Evolutionary conservation across 352 stramenopile genomes (phyloP), one percentile per base, ranked within the genome.

Genomic region (Globisporangium perplexum): DNA sequence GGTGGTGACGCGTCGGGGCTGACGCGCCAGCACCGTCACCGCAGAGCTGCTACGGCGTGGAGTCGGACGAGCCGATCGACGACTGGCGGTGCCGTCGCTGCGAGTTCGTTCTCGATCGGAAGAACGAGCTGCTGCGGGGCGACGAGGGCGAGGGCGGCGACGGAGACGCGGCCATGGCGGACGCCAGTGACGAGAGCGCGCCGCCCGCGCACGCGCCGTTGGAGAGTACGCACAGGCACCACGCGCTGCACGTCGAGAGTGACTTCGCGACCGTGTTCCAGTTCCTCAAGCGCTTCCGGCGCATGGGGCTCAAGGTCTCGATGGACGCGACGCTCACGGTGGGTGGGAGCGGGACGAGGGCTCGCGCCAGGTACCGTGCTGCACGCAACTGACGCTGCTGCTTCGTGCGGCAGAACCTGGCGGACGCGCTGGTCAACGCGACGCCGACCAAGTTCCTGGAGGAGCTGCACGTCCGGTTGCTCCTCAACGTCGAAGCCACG

Each of bases 201-300:
- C 75, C 83, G 20, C 72, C 74, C 1, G 69, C 36, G 18, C 74
- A 79, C 50, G 63, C 71, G 7, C 49, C 62, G 11, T 53, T 80
- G 23, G 49, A 66, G 30, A 42, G 57, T 5, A 54, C 51, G 24
- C 60, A 73, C 31, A 66, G 59, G 47, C 66, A 74, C 43, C 50
- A 72, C 15, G 60, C 60, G 3, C 33, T 90, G 45, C 78, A 86
- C 45, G 20, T 47, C 10, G 54, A 72, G 53, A 69, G 62, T 22
- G 65, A 88, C 46, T 88, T 87, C 50, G 75, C 77, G 12, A 63
- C 68, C 0, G 64, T 83, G 12, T 88, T 86, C 48, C 60, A 82
- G 45, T 88, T 88, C 49, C 63, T 88, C 47, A 82, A 86, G 58
- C 72, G 80, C 7, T 88, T 90, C 26, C 65, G 73, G 2, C 63